Evolutionary conservation across 2,329 filamentous ascomycete species (phyloP).

Genomic region (Beauveria medogensis): DNA sequence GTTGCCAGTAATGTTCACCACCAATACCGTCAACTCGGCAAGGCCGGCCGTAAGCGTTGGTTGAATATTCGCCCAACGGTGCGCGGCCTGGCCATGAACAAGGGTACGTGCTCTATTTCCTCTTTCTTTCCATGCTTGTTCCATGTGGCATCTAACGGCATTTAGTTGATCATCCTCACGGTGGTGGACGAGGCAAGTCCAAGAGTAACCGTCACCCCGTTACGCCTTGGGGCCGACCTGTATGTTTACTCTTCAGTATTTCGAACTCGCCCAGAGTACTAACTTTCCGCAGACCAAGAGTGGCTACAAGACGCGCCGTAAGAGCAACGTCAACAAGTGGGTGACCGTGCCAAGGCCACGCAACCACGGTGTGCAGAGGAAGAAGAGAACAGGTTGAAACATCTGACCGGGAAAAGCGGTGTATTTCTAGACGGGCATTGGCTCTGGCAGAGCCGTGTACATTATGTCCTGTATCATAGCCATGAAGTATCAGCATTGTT

Average conservation of each 20-base stretch:
- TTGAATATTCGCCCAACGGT: slow-evolving; percentile 91
- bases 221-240: slow-evolving; percentile 92
- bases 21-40: slow-evolving; percentile 85
- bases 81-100: slow-evolving; percentile 97
- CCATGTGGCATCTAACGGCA: slow-evolving; percentile 11
- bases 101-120: slow-evolving; percentile 46
- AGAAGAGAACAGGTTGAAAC: slow-evolving; percentile 38
- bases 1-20: slow-evolving; percentile 89
- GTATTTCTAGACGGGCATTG: slow-evolving; percentile 9
- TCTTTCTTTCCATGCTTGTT: not conserved
- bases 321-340: slow-evolving; percentile 84
- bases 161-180: slow-evolving; percentile 86
- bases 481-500: slow-evolving; percentile 2
- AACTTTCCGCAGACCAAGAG: slow-evolving; percentile 56
- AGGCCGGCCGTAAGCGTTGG: slow-evolving; percentile 90
- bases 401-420: not conserved
- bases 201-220: slow-evolving; percentile 96
- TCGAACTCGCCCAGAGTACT: slow-evolving; percentile 15
- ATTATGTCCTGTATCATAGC: slow-evolving; percentile 11
- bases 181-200: slow-evolving; percentile 97
- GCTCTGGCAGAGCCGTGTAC: slow-evolving; percentile 10
- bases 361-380: slow-evolving; percentile 83
- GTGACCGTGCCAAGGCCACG: slow-evolving; percentile 76
- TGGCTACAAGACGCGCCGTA: slow-evolving; percentile 85
- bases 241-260: slow-evolving; percentile 41